These are phyloP conservation scores for Puccinia horiana DNA, from an alignment of 1,284 basidiomycete species.

Conservation along the genomic window DNA sequence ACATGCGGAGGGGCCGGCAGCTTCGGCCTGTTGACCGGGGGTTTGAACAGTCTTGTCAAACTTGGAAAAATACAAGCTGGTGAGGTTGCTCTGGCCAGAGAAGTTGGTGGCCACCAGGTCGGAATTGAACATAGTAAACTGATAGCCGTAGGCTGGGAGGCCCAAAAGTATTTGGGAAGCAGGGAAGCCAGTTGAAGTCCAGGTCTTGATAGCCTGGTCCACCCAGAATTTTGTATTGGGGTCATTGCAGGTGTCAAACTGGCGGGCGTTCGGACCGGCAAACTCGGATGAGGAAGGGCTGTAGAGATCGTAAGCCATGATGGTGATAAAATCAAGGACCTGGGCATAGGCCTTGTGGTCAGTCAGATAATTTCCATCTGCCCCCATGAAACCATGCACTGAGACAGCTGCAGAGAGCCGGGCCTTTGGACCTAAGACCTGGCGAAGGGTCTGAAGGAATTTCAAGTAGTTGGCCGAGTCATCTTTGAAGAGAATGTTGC, in stretches of 20 bases:
- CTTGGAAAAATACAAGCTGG: constrained; percentile 31
- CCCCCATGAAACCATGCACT: constrained; percentile 37
- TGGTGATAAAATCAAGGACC: constrained; percentile 44
- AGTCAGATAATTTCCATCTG: constrained; percentile 33
- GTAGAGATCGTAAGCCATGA: constrained; percentile 48
- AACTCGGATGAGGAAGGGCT: constrained; percentile 4
- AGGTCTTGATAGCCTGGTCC: constrained; percentile 18
- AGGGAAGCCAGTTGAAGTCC: constrained; percentile 46
- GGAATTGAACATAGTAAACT: constrained; percentile 29
- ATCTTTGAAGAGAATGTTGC: constrained; percentile 28
- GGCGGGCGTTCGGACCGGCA: constrained; percentile 39
- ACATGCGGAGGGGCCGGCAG: constrained; percentile 12
- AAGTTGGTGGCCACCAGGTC: constrained; percentile 20
- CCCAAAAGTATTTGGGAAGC: constrained; percentile 42
- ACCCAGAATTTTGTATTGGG: constrained; percentile 24
- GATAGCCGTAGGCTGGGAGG: constrained; percentile 39
- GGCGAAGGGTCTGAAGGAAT: constrained; percentile 30
- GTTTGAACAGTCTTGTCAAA: constrained; percentile 31
- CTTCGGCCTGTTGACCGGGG: background rate
- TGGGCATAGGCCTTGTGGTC: constrained; percentile 38
- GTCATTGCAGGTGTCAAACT: constrained; percentile 47
- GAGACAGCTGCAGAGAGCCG: constrained; percentile 39
- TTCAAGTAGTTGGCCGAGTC: constrained; percentile 47
- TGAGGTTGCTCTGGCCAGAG: constrained; percentile 20
- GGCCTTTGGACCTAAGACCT: constrained; percentile 27